Percentiles rank a stretch among this genome's conserved stretches.
phyloP scores from a whole-genome alignment of 768 basidiomycete species.

The Galerina marginata region DNA sequence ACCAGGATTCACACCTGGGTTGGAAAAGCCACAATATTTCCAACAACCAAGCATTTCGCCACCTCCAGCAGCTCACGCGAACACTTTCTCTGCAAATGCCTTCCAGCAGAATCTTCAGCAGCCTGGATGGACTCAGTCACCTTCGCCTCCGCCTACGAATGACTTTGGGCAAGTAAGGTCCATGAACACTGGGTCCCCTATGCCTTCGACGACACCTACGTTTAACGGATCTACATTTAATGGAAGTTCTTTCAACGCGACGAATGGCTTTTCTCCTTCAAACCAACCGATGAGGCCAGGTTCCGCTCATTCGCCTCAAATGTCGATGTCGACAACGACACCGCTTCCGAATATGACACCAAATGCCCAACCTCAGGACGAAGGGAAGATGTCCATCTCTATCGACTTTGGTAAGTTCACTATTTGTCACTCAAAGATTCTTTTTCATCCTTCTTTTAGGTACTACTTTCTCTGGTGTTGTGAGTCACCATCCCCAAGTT shows the following conservation, averaged over 20 bases:
- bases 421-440: background rate
- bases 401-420: conserved; percentile 75
- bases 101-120: conserved; percentile 23
- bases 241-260: conserved; percentile 27
- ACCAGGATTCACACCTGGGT: conserved; percentile 46
- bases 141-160: conserved; percentile 44
- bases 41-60: conserved; percentile 49
- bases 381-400: conserved; percentile 82
- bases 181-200: conserved; percentile 14
- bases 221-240: conserved; percentile 24
- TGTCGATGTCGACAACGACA: conserved; percentile 28
- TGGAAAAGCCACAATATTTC: conserved; percentile 47
- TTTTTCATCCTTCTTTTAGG: conserved; percentile 45
- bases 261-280: conserved; percentile 27
- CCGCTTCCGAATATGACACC: conserved; percentile 26
- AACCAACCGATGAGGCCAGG: conserved; percentile 37
- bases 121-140: conserved; percentile 38
- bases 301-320: conserved; percentile 31
- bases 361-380: conserved; percentile 45
- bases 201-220: conserved; percentile 17
- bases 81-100: conserved; percentile 29
- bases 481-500: conserved; percentile 43
- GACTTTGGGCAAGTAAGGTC: conserved; percentile 33
- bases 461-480: conserved; percentile 88
- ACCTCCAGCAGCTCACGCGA: conserved; percentile 43